A percentile compares a stretch with the other conserved stretches of the same genome.
phyloP scores from a whole-genome alignment of 2,329 filamentous ascomycete genomes.

The Fonsecaea monophora region DNA sequence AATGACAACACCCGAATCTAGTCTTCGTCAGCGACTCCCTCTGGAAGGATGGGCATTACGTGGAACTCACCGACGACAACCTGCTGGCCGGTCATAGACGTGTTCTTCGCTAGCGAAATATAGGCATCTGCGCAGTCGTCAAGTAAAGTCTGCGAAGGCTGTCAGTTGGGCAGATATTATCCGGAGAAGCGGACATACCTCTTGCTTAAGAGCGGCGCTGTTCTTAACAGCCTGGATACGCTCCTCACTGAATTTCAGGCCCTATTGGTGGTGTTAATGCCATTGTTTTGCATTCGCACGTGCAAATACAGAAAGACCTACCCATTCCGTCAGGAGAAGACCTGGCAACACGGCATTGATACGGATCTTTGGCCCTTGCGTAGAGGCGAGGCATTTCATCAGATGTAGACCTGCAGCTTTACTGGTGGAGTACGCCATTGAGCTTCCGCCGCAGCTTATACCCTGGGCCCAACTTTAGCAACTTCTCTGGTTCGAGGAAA shows the following conservation, averaged over 20 bases:
- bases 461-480: conserved; percentile 47
- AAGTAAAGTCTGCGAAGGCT: conserved; percentile 46
- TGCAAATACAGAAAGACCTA: conserved; percentile 4
- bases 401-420: conserved; percentile 76
- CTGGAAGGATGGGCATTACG: neutral
- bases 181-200: conserved; percentile 49
- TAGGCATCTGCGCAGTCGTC: conserved; percentile 53
- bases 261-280: conserved; percentile 47
- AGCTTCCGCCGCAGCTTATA: conserved; percentile 67
- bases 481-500: conserved; percentile 12
- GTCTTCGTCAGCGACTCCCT: conserved; percentile 21
- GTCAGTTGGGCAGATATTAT: conserved; percentile 1
- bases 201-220: conserved; percentile 66
- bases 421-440: conserved; percentile 75
- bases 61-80: conserved; percentile 51
- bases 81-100: conserved; percentile 55
- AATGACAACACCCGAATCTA: conserved; percentile 37
- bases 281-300: neutral
- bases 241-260: conserved; percentile 64
- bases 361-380: conserved; percentile 67
- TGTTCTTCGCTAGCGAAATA: conserved; percentile 51
- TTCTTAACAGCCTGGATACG: conserved; percentile 61
- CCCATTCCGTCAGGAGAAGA: conserved; percentile 72
- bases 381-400: conserved; percentile 69
- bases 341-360: conserved; percentile 71